Conservation (phyloP, 2,329 filamentous ascomycete species). For the Arthrobotrys musiformis region DNA sequence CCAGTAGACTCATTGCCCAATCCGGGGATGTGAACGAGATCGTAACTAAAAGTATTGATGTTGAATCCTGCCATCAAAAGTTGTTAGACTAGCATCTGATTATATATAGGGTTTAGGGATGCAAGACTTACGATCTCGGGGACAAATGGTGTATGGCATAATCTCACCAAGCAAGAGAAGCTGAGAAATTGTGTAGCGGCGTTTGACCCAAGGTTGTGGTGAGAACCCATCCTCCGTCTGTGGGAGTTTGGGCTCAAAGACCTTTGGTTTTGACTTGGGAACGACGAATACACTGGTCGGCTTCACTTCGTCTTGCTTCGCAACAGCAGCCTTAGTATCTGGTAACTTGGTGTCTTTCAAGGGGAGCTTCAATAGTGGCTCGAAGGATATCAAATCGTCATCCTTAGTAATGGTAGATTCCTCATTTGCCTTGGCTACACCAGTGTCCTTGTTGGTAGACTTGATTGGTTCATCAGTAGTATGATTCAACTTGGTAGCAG, state of each 20-base stretch:
- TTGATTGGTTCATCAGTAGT: not conserved
- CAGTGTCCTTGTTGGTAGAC: not conserved
- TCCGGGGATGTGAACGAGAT: constrained; percentile 48
- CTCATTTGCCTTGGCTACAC: not conserved
- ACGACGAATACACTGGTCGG: constrained; percentile 8
- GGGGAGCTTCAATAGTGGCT: not conserved
- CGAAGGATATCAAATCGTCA: not conserved
- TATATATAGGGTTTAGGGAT: not conserved
- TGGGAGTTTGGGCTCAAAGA: constrained; percentile 26
- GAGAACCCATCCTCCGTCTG: constrained; percentile 49
- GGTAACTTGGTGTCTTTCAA: not conserved
- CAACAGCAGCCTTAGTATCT: not conserved
- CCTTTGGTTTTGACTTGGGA: constrained; percentile 28
- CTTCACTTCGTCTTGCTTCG: not conserved
- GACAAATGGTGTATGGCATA: constrained; percentile 45
- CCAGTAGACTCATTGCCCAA: constrained; percentile 51
- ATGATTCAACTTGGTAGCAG: constrained; percentile 14
- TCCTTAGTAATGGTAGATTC: not conserved
- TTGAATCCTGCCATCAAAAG: constrained; percentile 29
- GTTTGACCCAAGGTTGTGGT: constrained; percentile 48
- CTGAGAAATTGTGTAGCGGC: constrained; percentile 50
- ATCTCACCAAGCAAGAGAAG: constrained; percentile 50
- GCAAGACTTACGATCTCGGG: constrained; percentile 40
- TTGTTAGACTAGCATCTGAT: not conserved
- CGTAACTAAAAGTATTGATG: constrained; percentile 42